phyloP scores from a whole-genome alignment of 805 yeast species.

The Clavispora carvajalis region DNA sequence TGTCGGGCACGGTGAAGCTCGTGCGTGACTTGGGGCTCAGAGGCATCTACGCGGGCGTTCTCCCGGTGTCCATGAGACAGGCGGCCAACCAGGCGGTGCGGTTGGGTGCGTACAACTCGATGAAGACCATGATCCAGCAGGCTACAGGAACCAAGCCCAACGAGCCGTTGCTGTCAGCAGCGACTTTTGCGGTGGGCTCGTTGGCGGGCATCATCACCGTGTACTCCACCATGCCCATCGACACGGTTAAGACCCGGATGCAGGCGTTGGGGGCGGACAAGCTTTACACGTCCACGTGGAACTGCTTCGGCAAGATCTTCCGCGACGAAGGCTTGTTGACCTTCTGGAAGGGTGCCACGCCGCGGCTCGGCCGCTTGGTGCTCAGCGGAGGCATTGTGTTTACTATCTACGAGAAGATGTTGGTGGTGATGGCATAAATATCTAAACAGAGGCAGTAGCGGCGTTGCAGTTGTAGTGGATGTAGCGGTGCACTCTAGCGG shows the following conservation, averaged over 20 bases:
- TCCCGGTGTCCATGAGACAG: conserved; percentile 93
- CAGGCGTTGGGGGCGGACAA: conserved; percentile 79
- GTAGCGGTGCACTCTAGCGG: not conserved
- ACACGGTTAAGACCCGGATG: conserved; percentile 95
- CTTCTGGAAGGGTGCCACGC: conserved; percentile 98
- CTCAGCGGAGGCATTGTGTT: conserved; percentile 96
- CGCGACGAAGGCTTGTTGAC: conserved; percentile 85
- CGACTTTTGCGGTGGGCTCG: conserved; percentile 87
- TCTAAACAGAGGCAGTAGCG: too few relatives aligned
- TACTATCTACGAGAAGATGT: conserved; percentile 89
- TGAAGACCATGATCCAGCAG: conserved; percentile 73
- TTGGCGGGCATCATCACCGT: conserved; percentile 87
- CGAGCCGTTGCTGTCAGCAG: conserved; percentile 68
- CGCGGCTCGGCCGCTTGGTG: conserved; percentile 86
- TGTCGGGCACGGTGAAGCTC: conserved; percentile 59
- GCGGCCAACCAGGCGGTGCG: conserved; percentile 95
- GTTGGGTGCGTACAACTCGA: conserved; percentile 85
- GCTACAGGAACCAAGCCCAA: conserved; percentile 60
- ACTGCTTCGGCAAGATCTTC: conserved; percentile 78
- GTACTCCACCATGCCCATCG: conserved; percentile 91
- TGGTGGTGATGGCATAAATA: conserved; percentile 43
- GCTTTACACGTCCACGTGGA: conserved; percentile 65
- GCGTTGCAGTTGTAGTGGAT: too few relatives aligned
- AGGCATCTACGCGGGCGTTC: conserved; percentile 82
- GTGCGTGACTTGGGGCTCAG: conserved; percentile 72